Evolutionary conservation across 805 yeast genomes (phyloP), one percentile per base, ranked within the genome.

Genomic region (Saturnispora hagleri): DNA sequence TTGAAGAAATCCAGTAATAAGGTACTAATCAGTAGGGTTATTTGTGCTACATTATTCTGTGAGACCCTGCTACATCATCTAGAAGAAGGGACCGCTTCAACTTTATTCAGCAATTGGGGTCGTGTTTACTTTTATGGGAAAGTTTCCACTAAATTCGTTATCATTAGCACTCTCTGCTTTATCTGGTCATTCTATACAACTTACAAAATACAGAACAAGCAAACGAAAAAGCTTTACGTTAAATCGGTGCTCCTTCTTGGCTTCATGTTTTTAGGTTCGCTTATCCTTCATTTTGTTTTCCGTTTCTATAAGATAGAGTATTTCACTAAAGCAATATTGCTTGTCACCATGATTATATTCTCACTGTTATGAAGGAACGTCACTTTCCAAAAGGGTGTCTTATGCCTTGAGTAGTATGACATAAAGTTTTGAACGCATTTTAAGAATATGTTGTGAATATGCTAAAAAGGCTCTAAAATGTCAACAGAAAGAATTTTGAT

Each of bases 311-410:
- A 38, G 22, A 20, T 20, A 1, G 20, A 17, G 22, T 20, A 15
- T 41, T 2, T 17, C 41, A 26, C 4, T 18, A 5, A 43, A 67
- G 6, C 12, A n/a, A 31, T 31, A 31, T 3, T 10, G 13, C 4
- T 31, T 31, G 34, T 31, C 34, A 31, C 34, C 13, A 10, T 31
- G n/a, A 31, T 31, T 31, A n/a, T 3, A 31, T 31, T 31, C 13
- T 56, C 63, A 2, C 47, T 53, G 15, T 28, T 66, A 4, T 66
- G 70, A 70, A 61, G 55, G 5, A n/a, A 43, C 33, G 18, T 34
- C n/a, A 24, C 24, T 10, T 22, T 20, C 17, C 26, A 27, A 43
- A 43, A 17, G 18, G 36, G 46, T 15, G n/a, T 31, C 9, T 13
- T 31, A 13, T 31, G 34, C 9, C 34, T 10, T 31, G 34, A 31